Evolutionary conservation across 2,329 filamentous ascomycete genomes (phyloP).

Genomic region (Cyphellophora europaea): DNA sequence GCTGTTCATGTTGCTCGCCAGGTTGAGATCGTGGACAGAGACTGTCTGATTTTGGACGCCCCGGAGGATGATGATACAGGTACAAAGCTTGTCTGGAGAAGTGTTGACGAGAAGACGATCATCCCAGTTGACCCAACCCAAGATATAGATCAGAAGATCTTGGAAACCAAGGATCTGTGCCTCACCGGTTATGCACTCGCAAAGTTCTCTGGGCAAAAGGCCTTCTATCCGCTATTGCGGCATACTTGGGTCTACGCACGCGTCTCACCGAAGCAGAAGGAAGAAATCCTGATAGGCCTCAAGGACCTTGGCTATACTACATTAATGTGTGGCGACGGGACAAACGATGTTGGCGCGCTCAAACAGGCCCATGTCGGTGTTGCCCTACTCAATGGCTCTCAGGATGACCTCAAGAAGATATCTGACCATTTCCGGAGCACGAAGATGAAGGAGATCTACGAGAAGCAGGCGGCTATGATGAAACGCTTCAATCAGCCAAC

Average conservation of each 20-base stretch:
- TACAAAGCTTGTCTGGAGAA: slow-evolving; percentile 83
- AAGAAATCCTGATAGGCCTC: slow-evolving; percentile 91
- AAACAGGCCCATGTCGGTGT: slow-evolving; percentile 98
- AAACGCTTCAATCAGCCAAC: slow-evolving; percentile 85
- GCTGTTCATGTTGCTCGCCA: slow-evolving; percentile 91
- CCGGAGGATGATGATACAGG: slow-evolving; percentile 80
- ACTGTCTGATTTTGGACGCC: slow-evolving; percentile 88
- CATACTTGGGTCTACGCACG: slow-evolving; percentile 97
- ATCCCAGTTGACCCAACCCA: slow-evolving; percentile 78
- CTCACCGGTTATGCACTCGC: slow-evolving; percentile 88
- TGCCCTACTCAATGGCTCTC: slow-evolving; percentile 87
- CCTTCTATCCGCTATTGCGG: slow-evolving; percentile 67
- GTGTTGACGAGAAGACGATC: slow-evolving; percentile 79
- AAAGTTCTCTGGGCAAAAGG: slow-evolving; percentile 75
- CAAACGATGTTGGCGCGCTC: slow-evolving; percentile 92
- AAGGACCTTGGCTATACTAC: slow-evolving; percentile 98
- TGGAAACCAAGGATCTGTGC: slow-evolving; percentile 83
- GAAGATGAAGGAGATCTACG: slow-evolving; percentile 97
- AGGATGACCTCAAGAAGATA: slow-evolving; percentile 83
- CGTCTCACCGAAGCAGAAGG: slow-evolving; percentile 97
- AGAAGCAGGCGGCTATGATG: slow-evolving; percentile 91
- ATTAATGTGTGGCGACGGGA: slow-evolving; percentile 96
- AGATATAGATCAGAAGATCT: slow-evolving; percentile 69
- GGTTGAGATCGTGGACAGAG: slow-evolving; percentile 94
- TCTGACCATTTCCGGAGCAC: slow-evolving; percentile 87